Conservation (phyloP, 495 filamentous ascomycete species). For the Penicillium fimorum region DNA sequence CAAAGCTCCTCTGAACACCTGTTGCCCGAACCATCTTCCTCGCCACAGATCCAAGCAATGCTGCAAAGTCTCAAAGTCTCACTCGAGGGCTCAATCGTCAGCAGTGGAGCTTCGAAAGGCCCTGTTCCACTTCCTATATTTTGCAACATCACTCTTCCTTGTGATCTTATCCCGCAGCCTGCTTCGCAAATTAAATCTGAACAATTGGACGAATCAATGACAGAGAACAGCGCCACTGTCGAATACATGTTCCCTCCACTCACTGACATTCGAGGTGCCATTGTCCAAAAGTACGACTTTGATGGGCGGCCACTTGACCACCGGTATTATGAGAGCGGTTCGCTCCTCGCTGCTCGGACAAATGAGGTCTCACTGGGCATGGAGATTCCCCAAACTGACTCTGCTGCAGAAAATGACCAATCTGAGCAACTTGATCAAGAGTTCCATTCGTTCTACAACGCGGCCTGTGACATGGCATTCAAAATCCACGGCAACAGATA, state of each 20-base stretch:
- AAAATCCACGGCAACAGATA: constrained; percentile 19
- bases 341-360: constrained; percentile 27
- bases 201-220: constrained; percentile 4
- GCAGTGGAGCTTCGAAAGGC: neutral
- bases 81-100: constrained; percentile 20
- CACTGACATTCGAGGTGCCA: constrained; percentile 26
- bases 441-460: constrained; percentile 40
- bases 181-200: neutral
- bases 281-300: constrained; percentile 32
- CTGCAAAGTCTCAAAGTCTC: constrained; percentile 21
- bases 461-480: constrained; percentile 41
- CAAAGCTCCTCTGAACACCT: constrained; percentile 30
- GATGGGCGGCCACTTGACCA: constrained; percentile 31
- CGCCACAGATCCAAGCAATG: constrained; percentile 9
- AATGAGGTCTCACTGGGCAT: constrained; percentile 36
- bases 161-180: constrained; percentile 7
- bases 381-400: constrained; percentile 16
- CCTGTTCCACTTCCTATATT: constrained; percentile 30
- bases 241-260: constrained; percentile 41
- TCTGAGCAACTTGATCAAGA: constrained; percentile 18
- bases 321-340: constrained; percentile 34
- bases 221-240: constrained; percentile 11
- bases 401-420: neutral
- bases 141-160: constrained; percentile 33
- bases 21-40: constrained; percentile 7